These are phyloP conservation scores for Annona cherimola DNA, from an alignment of 164 flowering plant genomes.

Conservation along the genomic window DNA sequence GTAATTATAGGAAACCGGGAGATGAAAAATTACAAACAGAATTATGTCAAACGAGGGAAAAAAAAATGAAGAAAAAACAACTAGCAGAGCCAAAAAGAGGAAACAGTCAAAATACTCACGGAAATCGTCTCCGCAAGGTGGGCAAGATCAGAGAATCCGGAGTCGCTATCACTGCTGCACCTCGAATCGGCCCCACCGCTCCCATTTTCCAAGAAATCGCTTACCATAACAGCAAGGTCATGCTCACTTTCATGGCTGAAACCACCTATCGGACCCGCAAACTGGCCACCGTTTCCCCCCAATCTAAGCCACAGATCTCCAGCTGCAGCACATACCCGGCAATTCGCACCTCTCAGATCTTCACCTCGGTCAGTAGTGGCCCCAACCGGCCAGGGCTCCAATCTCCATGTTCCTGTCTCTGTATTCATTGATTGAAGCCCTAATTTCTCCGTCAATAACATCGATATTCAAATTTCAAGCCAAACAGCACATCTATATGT, in stretches of 20 bases:
- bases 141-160: constrained; percentile 59
- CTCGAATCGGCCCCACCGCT: constrained; percentile 64
- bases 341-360: constrained; percentile 27
- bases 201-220: constrained; percentile 80
- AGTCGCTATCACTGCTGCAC: constrained; percentile 88
- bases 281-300: constrained; percentile 25
- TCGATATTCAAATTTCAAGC: background rate
- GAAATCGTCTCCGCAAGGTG: constrained; percentile 61
- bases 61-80: background rate
- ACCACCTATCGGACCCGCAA: constrained; percentile 36
- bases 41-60: background rate
- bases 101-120: constrained; percentile 25
- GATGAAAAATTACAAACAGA: background rate
- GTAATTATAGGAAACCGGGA: background rate
- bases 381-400: constrained; percentile 5
- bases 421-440: constrained; percentile 1
- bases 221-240: constrained; percentile 79
- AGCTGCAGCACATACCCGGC: constrained; percentile 25
- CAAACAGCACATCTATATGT: background rate
- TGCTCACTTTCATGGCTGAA: constrained; percentile 86
- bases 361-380: background rate
- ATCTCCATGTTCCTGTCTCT: background rate
- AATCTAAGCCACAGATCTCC: constrained; percentile 36
- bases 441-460: background rate
- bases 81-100: background rate